Conservation (phyloP, 768 basidiomycete species). For the Dacryopinax spathularia region DNA sequence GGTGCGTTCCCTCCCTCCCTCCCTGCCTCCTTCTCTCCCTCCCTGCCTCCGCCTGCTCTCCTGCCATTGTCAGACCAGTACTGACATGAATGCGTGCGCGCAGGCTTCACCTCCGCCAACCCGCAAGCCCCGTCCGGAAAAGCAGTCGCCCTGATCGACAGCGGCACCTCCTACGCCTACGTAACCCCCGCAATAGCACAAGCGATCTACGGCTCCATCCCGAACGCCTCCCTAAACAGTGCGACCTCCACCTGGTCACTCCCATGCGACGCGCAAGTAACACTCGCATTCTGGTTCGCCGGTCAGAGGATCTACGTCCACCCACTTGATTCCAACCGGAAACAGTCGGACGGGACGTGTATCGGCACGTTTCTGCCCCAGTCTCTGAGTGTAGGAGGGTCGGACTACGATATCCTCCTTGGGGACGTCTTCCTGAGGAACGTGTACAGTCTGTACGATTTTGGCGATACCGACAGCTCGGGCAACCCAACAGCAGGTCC, state of each 20-base stretch:
- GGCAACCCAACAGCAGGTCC: conserved; percentile 49
- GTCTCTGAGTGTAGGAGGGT: conserved; percentile 39
- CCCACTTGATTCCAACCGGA: conserved; percentile 41
- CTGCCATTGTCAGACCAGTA: neutral
- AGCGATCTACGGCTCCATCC: conserved; percentile 51
- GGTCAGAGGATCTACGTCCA: conserved; percentile 64
- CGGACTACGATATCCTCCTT: conserved; percentile 68
- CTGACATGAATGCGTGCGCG: neutral
- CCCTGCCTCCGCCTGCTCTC: no score
- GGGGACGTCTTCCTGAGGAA: conserved; percentile 76
- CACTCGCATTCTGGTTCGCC: conserved; percentile 69
- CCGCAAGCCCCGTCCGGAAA: conserved; percentile 46
- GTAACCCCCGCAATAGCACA: conserved; percentile 48
- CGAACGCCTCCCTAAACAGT: conserved; percentile 47
- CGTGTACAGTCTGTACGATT: conserved; percentile 65
- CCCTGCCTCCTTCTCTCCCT: no score
- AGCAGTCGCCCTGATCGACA: conserved; percentile 65
- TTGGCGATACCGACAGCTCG: conserved; percentile 27
- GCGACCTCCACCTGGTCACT: conserved; percentile 49
- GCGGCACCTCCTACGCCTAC: conserved; percentile 74
- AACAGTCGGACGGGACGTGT: conserved; percentile 27
- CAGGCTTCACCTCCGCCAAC: conserved; percentile 37
- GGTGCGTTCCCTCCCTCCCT: neutral
- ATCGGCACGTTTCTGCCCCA: conserved; percentile 65
- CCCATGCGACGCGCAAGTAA: conserved; percentile 60